phyloP scores from a whole-genome alignment of 306 rosid species.

The Sechiopsis laciniata region DNA sequence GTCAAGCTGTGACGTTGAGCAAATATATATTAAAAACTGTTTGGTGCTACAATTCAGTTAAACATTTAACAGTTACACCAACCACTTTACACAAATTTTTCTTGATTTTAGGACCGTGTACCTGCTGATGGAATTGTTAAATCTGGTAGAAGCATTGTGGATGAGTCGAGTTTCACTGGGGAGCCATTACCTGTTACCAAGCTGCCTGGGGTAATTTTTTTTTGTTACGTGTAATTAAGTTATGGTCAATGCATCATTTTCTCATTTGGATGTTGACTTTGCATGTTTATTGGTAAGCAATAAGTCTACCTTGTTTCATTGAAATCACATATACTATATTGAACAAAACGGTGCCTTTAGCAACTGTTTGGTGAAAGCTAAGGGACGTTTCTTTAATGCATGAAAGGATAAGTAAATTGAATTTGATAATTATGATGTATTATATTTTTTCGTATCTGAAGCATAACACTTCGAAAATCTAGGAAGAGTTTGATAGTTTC shows the following conservation, averaged over 20 bases:
- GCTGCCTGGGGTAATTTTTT: conserved; percentile 88
- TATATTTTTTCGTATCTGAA: not conserved
- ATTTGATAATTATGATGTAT: not conserved
- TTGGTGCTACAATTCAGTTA: not conserved
- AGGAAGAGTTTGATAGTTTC: not conserved
- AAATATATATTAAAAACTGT: not conserved
- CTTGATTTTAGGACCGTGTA: conserved; percentile 60
- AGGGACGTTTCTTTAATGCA: not conserved
- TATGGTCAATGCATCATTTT: conserved; percentile 6
- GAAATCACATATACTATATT: not conserved
- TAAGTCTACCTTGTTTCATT: conserved; percentile 10
- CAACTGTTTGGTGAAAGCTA: not conserved
- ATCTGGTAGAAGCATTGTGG: conserved; percentile 90
- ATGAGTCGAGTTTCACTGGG: conserved; percentile 93
- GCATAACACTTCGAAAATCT: conserved; percentile 1
- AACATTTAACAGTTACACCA: not conserved
- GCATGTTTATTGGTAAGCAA: not conserved
- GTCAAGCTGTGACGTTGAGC: not conserved
- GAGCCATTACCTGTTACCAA: conserved; percentile 94
- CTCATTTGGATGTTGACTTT: not conserved
- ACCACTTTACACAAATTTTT: not conserved
- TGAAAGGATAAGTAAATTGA: conserved; percentile 1
- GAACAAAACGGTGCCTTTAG: not conserved
- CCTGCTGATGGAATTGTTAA: conserved; percentile 94
- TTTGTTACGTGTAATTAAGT: conserved; percentile 23